Conservation (phyloP, 768 basidiomycete genomes). For the Naganishia friedmannii region DNA sequence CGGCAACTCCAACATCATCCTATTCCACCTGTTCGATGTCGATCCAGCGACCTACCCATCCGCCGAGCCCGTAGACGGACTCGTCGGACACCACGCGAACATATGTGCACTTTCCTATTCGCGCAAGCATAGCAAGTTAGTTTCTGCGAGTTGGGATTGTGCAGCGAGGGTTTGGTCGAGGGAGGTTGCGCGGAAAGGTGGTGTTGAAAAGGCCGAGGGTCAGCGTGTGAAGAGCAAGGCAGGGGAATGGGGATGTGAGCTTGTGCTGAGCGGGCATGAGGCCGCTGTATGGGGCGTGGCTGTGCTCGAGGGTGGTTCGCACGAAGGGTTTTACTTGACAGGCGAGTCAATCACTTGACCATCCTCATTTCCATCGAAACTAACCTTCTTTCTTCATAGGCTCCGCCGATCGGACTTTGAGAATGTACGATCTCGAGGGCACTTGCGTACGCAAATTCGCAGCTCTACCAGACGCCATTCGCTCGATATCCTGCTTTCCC, state of each 20-base stretch:
- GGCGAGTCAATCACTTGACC: slow-evolving; percentile 32
- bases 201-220: neutral
- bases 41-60: slow-evolving; percentile 20
- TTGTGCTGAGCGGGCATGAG: slow-evolving; percentile 42
- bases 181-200: slow-evolving; percentile 11
- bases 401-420: slow-evolving; percentile 43
- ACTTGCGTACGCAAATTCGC: slow-evolving; percentile 33
- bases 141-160: slow-evolving; percentile 50
- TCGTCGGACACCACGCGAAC: slow-evolving; percentile 41
- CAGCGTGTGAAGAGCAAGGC: slow-evolving; percentile 14
- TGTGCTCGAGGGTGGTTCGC: slow-evolving; percentile 38
- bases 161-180: slow-evolving; percentile 47
- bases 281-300: slow-evolving; percentile 50
- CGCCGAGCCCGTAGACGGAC: slow-evolving; percentile 34
- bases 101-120: slow-evolving; percentile 40
- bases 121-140: slow-evolving; percentile 33
- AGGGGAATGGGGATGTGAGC: slow-evolving; percentile 33
- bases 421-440: slow-evolving; percentile 38
- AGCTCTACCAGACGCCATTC: slow-evolving; percentile 40
- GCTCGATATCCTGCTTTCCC: slow-evolving; percentile 37
- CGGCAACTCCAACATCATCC: slow-evolving; percentile 42
- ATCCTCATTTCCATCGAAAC: neutral
- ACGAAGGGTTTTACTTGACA: slow-evolving; percentile 40
- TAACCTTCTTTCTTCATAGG: slow-evolving; percentile 4
- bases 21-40: slow-evolving; percentile 37